These are phyloP conservation scores for Skeletonema costatum DNA, from an alignment of 108 stramenopile species.

Conservation along the genomic window DNA sequence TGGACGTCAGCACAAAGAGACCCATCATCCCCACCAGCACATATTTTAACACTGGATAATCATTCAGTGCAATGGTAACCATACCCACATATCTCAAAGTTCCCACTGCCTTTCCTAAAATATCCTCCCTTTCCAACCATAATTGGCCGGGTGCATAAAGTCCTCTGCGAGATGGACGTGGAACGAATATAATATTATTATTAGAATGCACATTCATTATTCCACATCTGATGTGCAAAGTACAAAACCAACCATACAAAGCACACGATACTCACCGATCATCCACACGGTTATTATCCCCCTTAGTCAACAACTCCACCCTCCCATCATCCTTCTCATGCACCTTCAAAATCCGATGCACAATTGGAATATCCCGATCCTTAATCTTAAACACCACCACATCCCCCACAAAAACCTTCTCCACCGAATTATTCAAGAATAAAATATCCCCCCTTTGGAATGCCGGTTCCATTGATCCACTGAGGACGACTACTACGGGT, in stretches of 20 bases:
- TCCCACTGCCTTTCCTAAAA: slow-evolving; percentile 95
- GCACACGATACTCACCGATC: slow-evolving; percentile 63
- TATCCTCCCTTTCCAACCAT: slow-evolving; percentile 98
- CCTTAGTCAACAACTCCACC: slow-evolving; percentile 97
- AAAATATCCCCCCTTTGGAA: slow-evolving; percentile 99
- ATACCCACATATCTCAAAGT: slow-evolving; percentile 97
- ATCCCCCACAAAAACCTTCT: slow-evolving; percentile 95
- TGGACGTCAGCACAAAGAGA: slow-evolving; percentile 97
- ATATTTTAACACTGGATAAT: slow-evolving; percentile 98
- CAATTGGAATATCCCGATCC: slow-evolving; percentile 99
- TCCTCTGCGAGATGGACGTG: slow-evolving; percentile 30
- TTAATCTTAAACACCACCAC: slow-evolving; percentile 99
- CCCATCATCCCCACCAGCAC: slow-evolving; percentile 98
- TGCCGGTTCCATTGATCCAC: slow-evolving; percentile 99
- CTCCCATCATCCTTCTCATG: slow-evolving; percentile 85
- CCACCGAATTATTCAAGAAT: slow-evolving; percentile 95
- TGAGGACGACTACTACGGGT: slow-evolving; percentile 98
- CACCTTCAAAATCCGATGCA: slow-evolving; percentile 98
- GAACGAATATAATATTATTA: neutral
- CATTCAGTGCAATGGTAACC: slow-evolving; percentile 99
- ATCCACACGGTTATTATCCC: slow-evolving; percentile 99
- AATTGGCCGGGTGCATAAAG: slow-evolving; percentile 99
- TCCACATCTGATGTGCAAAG: neutral
- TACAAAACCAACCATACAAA: neutral
- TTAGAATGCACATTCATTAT: too few relatives aligned